Evolutionary conservation across 768 basidiomycete genomes (phyloP).

Genomic region (Wakefieldia striispora): DNA sequence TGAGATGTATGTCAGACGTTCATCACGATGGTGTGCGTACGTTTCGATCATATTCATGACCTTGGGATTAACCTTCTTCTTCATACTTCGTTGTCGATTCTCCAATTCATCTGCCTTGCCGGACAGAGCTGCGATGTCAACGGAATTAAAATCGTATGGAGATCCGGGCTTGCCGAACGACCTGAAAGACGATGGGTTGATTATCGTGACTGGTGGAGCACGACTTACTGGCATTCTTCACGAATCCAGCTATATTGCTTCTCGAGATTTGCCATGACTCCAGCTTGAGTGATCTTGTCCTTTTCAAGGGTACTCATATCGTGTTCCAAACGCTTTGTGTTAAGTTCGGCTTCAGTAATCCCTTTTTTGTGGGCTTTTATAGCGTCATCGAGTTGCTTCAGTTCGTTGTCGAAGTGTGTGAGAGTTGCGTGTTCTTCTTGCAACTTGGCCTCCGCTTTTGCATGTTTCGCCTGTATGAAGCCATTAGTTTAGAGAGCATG

Average conservation of each 20-base stretch:
- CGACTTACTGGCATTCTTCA: slow-evolving; percentile 79
- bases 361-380: slow-evolving; percentile 81
- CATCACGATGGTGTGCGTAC: slow-evolving; percentile 41
- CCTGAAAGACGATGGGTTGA: slow-evolving; percentile 36
- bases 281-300: slow-evolving; percentile 57
- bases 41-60: slow-evolving; percentile 95
- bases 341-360: slow-evolving; percentile 63
- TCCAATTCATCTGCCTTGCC: slow-evolving; percentile 74
- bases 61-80: slow-evolving; percentile 94
- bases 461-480: slow-evolving; percentile 46
- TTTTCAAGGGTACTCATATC: slow-evolving; percentile 60
- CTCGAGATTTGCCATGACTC: slow-evolving; percentile 64
- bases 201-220: neutral
- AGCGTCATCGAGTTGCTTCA: slow-evolving; percentile 76
- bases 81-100: slow-evolving; percentile 77
- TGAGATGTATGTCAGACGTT: neutral
- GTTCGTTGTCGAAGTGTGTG: slow-evolving; percentile 83
- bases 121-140: slow-evolving; percentile 58
- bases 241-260: slow-evolving; percentile 84
- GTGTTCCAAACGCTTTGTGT: slow-evolving; percentile 66
- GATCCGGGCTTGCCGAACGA: slow-evolving; percentile 81
- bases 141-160: slow-evolving; percentile 73
- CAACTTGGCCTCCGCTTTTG: slow-evolving; percentile 67
- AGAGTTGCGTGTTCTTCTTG: slow-evolving; percentile 86
- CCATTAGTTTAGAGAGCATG: neutral